Evolutionary conservation across 768 basidiomycete species (phyloP).

Genomic region (Naganishia randhawae): DNA sequence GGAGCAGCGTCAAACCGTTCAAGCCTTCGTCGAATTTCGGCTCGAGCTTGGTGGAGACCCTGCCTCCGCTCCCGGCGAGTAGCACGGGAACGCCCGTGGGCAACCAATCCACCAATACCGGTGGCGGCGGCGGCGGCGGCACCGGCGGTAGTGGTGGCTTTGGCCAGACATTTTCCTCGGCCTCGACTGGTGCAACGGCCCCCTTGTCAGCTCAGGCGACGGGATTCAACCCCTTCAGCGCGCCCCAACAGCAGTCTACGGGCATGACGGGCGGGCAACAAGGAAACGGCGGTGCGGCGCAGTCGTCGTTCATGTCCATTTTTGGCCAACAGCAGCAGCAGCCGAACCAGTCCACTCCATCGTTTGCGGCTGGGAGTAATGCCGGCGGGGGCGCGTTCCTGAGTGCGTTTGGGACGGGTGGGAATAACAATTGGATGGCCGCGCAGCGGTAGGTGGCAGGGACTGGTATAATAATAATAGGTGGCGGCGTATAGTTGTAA

Average conservation of each 20-base stretch:
- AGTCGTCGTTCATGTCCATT: slow-evolving; percentile 21
- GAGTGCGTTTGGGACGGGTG: slow-evolving; percentile 6
- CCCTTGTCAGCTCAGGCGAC: slow-evolving; percentile 18
- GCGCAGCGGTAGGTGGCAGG: slow-evolving; percentile 8
- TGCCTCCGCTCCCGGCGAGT: slow-evolving; percentile 68
- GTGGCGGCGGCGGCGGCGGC: neutral
- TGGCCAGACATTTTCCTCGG: neutral
- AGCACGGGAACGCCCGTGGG: neutral
- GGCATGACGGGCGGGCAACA: slow-evolving; percentile 3
- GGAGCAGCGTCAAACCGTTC: slow-evolving; percentile 65
- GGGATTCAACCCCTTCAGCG: slow-evolving; percentile 27
- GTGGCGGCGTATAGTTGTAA: too few species aligned
- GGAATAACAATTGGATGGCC: slow-evolving; percentile 25
- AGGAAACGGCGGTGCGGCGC: slow-evolving; percentile 9
- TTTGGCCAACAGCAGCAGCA: slow-evolving; percentile 13
- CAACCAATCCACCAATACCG: neutral
- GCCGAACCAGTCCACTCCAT: too few species aligned
- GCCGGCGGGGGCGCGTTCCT: neutral
- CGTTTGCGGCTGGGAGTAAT: neutral
- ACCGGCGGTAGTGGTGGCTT: neutral
- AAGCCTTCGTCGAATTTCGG: slow-evolving; percentile 79
- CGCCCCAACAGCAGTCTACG: slow-evolving; percentile 3
- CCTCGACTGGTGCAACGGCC: neutral
- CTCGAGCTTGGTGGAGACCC: slow-evolving; percentile 64
- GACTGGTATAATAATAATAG: too few species aligned